These are phyloP conservation scores for Hortiboletus campestris DNA, from an alignment of 768 basidiomycete genomes.

Conservation along the genomic window DNA sequence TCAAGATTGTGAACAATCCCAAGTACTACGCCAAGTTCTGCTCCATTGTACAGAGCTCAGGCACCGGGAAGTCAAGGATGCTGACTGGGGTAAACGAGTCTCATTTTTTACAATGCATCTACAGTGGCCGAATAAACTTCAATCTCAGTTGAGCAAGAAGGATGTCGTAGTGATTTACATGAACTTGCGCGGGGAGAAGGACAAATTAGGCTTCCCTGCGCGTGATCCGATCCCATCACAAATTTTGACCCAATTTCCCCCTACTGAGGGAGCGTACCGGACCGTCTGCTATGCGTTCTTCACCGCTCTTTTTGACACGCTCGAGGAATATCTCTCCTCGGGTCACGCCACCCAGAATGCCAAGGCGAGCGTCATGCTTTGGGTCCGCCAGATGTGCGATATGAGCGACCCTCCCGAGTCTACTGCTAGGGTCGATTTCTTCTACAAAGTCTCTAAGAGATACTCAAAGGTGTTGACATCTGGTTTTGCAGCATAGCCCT, in stretches of 20 bases:
- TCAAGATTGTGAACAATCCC: not conserved
- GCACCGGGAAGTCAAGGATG: conserved; percentile 13
- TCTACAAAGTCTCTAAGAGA: not conserved
- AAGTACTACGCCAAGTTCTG: conserved; percentile 4
- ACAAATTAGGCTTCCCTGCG: conserved; percentile 8
- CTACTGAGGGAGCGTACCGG: not conserved
- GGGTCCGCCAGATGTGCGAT: conserved; percentile 5
- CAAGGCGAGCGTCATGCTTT: not conserved
- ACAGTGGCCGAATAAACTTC: not conserved
- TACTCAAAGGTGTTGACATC: not conserved
- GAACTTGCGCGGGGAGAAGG: conserved; percentile 4
- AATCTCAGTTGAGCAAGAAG: conserved; percentile 9
- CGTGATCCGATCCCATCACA: conserved; percentile 14
- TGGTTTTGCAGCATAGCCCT: fast-evolving
- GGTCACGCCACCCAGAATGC: not conserved
- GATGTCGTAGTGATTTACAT: conserved; percentile 19
- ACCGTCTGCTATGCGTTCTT: conserved; percentile 11
- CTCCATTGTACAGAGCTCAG: conserved; percentile 14
- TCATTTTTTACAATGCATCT: too few relatives aligned
- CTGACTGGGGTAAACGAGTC: conserved; percentile 2
- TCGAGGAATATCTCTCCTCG: not conserved
- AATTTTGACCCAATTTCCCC: conserved; percentile 7
- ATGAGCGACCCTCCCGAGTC: not conserved
- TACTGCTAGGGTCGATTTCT: not conserved
- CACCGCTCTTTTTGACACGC: conserved; percentile 8